Conservation (phyloP, 2,329 filamentous ascomycete species). For the Diaporthe vexans region DNA sequence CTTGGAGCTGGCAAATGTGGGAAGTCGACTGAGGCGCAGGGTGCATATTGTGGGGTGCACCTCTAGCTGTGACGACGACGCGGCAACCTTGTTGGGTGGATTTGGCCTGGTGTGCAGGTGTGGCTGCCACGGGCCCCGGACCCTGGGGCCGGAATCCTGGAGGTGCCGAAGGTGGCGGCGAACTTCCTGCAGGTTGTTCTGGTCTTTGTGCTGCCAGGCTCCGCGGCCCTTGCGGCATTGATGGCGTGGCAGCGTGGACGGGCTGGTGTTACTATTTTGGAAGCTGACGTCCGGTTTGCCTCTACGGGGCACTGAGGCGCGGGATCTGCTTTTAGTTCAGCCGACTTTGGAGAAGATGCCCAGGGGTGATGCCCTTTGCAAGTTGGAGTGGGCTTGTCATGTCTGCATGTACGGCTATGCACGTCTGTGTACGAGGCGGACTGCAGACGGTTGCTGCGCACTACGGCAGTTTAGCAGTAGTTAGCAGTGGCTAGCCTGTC, state of each 20-base stretch:
- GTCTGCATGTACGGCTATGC: background rate
- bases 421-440: background rate
- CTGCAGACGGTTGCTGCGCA: background rate
- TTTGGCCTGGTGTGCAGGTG: background rate
- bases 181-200: conserved; percentile 23
- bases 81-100: conserved; percentile 22
- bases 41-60: conserved; percentile 23
- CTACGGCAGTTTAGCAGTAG: background rate
- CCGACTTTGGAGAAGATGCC: background rate
- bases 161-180: conserved; percentile 27
- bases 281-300: conserved; percentile 19
- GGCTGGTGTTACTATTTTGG: conserved; percentile 35
- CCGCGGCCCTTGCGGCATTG: conserved; percentile 4
- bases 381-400: background rate
- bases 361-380: background rate
- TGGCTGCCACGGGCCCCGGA: conserved; percentile 9
- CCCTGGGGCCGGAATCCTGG: conserved; percentile 13
- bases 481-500: too few species aligned
- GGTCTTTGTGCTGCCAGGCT: too few species aligned
- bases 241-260: conserved; percentile 18
- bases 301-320: background rate
- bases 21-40: conserved; percentile 11
- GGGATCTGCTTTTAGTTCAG: conserved; percentile 22
- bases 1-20: conserved; percentile 2
- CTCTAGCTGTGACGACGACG: conserved; percentile 16